Base-by-base conservation (phyloP, 129 eudicot genomes). In the Kitagawia praeruptora region DNA sequence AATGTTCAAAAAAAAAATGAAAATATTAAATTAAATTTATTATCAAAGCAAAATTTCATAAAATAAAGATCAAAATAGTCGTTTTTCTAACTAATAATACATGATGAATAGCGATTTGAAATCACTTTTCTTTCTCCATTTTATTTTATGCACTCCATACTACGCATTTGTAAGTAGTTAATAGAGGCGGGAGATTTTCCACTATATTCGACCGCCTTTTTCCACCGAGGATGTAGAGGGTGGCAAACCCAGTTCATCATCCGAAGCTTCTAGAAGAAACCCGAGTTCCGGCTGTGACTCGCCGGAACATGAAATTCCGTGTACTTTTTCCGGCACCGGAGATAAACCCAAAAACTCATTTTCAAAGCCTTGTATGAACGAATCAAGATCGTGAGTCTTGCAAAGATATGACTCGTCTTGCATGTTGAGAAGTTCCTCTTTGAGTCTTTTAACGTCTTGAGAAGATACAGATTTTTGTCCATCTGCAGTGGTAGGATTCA, bases 301-400 rank as follows among this genome's bases (percentile, higher is more conserved):
- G 14, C 80, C 90, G 85, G 90, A 75, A 1, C 77, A 83, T 5
- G 86, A 76, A 0, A 16, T 0, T 16, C 23, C 58, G 23, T 6
- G 4, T 0, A 9, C 16, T 2, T 61, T 61, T 4, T 61, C 69
- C 34, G 34, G 69, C 11, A 3, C 69, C 69, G 31, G 77, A 61
- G 73, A 76, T 76, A 45, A 76, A 87, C 81, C 77, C 48, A 79
- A 61, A 15, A 91, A 87, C 48, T 93, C 96, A 21, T 90, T 83
- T 69, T 90, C 87, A 40, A 93, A 93, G 70, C 91, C 90, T 77
- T 88, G 87, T 80, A 93, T 87, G 70, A 93, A 91, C 82, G 88
- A 88, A 83, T 86, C 96, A 8, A 93, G 87, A 58, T 91, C 98
- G n/a, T 84, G 85, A 80, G 86, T 74, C 48, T 72, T 70, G 6